These are phyloP conservation scores for Jatropha curcas DNA, from an alignment of 345 rosid species.

Conservation along the genomic window DNA sequence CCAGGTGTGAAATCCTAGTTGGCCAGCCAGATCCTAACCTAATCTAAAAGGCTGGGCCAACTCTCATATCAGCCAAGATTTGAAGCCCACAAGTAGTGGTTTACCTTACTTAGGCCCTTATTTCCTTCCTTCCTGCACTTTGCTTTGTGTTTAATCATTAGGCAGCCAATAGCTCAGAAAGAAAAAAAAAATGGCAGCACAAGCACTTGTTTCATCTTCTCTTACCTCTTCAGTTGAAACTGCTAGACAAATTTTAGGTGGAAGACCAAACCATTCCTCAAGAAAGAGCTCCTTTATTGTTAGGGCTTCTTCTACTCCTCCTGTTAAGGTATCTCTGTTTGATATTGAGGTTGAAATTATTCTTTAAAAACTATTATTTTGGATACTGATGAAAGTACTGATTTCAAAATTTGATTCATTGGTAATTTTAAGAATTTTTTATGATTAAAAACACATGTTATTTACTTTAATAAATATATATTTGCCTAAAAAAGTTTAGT, in stretches of 20 bases:
- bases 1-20: constrained; percentile 65
- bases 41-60: constrained; percentile 41
- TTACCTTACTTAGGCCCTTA: constrained; percentile 22
- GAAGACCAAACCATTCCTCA: constrained; percentile 47
- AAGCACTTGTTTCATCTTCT: constrained; percentile 85
- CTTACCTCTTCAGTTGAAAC: constrained; percentile 73
- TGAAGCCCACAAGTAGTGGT: constrained; percentile 33
- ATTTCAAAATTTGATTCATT: too few relatives aligned
- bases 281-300: constrained; percentile 67
- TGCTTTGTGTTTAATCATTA: too few relatives aligned
- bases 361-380: too few relatives aligned
- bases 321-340: constrained; percentile 65
- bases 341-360: neutral
- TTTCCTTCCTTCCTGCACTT: constrained; percentile 1
- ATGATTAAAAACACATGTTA: too few relatives aligned
- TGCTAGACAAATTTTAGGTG: constrained; percentile 66
- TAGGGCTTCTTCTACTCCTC: constrained; percentile 83
- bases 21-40: constrained; percentile 66
- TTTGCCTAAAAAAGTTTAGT: neutral
- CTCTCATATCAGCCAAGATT: constrained; percentile 27
- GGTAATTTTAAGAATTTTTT: too few relatives aligned
- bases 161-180: too few relatives aligned
- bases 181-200: constrained; percentile 63
- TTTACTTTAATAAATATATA: too few relatives aligned
- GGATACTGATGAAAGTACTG: too few relatives aligned